phyloP scores from a whole-genome alignment of 352 stramenopile species.

The Phytophthora meadii region DNA sequence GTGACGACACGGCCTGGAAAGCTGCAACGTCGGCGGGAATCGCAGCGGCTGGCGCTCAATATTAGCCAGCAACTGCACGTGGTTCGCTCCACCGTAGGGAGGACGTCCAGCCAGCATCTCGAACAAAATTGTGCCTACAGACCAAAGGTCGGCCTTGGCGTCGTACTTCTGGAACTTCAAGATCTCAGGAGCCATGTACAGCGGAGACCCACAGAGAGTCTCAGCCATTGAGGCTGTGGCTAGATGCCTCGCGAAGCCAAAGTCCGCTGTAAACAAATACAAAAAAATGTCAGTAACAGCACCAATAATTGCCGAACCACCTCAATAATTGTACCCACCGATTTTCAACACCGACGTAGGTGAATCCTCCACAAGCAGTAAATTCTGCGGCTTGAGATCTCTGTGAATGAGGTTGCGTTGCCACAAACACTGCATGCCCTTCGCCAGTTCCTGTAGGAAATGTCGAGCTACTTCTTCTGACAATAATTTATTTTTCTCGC shows the following conservation, averaged over 20 bases:
- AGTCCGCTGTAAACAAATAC: slow-evolving; percentile 80
- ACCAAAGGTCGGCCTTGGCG: slow-evolving; percentile 97
- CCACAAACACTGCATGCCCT: slow-evolving; percentile 81
- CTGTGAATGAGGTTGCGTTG: slow-evolving; percentile 86
- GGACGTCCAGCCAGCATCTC: slow-evolving; percentile 95
- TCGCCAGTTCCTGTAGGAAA: slow-evolving; percentile 71
- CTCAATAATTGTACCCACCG: slow-evolving; percentile 24
- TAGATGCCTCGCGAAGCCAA: slow-evolving; percentile 97
- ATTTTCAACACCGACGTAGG: slow-evolving; percentile 69
- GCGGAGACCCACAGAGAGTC: slow-evolving; percentile 94
- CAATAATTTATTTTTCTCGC: slow-evolving; percentile 16
- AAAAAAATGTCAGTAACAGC: slow-evolving; percentile 18
- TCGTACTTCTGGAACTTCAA: slow-evolving; percentile 95
- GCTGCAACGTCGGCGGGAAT: slow-evolving; percentile 81
- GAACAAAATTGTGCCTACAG: slow-evolving; percentile 95
- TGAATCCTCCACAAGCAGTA: slow-evolving; percentile 88
- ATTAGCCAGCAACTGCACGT: slow-evolving; percentile 94
- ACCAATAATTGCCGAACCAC: slow-evolving; percentile 6
- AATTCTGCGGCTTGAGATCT: slow-evolving; percentile 96
- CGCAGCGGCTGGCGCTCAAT: slow-evolving; percentile 92
- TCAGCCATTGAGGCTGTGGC: slow-evolving; percentile 92
- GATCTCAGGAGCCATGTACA: slow-evolving; percentile 99
- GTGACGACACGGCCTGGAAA: slow-evolving; percentile 85
- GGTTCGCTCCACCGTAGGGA: slow-evolving; percentile 95
- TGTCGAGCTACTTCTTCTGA: slow-evolving; percentile 57